Evolutionary conservation across 2,329 filamentous ascomycete genomes (phyloP).

Genomic region (Paracorniculantispora psalliotae): DNA sequence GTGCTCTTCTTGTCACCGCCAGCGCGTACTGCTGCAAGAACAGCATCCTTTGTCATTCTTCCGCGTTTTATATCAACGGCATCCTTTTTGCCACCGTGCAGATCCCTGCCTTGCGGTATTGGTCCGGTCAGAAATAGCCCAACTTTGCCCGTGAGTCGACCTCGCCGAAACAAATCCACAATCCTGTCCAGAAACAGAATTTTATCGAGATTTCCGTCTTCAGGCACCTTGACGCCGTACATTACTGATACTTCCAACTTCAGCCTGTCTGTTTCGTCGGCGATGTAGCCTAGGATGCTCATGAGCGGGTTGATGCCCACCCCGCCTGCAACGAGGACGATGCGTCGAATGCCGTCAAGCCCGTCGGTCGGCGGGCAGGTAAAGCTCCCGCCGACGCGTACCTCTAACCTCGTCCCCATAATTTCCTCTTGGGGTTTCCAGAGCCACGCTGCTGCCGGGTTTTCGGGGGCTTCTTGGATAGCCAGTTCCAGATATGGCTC

Average conservation of each 20-base stretch:
- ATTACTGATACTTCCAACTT: slow-evolving; percentile 51
- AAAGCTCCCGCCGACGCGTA: slow-evolving; percentile 78
- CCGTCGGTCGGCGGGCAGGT: slow-evolving; percentile 61
- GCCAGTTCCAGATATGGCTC: slow-evolving; percentile 67
- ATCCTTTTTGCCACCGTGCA: background rate
- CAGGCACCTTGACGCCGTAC: slow-evolving; percentile 50
- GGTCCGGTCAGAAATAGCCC: slow-evolving; percentile 43
- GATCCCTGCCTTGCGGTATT: background rate
- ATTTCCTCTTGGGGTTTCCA: slow-evolving; percentile 57
- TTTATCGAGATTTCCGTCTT: slow-evolving; percentile 23
- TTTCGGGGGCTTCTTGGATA: slow-evolving; percentile 65
- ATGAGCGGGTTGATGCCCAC: slow-evolving; percentile 79
- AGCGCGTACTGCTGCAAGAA: slow-evolving; percentile 34
- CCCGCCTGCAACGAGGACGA: slow-evolving; percentile 74
- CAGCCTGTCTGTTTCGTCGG: slow-evolving; percentile 30
- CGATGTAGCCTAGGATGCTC: slow-evolving; percentile 63
- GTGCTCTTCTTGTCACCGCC: slow-evolving; percentile 29
- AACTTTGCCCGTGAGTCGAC: slow-evolving; percentile 35
- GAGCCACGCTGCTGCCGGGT: slow-evolving; percentile 71
- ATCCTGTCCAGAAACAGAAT: slow-evolving; percentile 51
- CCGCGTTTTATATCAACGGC: slow-evolving; percentile 24
- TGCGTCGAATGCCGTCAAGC: slow-evolving; percentile 47
- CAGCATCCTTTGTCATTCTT: slow-evolving; percentile 39
- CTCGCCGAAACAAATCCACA: slow-evolving; percentile 33
- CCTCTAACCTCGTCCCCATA: slow-evolving; percentile 51